phyloP scores from a whole-genome alignment of 2,329 filamentous ascomycete genomes.

The Fusarium tupiense region DNA sequence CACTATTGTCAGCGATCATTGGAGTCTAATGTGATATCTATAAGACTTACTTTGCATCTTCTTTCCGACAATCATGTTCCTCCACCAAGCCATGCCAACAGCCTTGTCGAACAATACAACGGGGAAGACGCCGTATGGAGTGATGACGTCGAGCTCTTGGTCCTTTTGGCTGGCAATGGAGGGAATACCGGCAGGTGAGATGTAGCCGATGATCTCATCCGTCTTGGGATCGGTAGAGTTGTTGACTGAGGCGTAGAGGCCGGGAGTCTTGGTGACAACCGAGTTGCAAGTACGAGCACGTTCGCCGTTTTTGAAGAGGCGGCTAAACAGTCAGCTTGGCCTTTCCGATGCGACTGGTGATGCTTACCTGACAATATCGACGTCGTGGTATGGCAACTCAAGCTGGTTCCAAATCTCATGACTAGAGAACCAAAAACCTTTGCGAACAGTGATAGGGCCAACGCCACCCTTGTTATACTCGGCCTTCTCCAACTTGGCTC shows the following conservation, averaged over 20 bases:
- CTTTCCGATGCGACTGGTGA: accelerated
- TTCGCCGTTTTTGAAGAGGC: slow-evolving; percentile 53
- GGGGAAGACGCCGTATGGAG: slow-evolving; percentile 53
- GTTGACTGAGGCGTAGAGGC: slow-evolving; percentile 55
- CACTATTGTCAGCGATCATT: no score
- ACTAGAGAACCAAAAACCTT: slow-evolving; percentile 54
- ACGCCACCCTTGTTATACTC: slow-evolving; percentile 50
- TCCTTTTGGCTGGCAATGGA: slow-evolving; percentile 52
- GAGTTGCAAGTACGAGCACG: slow-evolving; percentile 55
- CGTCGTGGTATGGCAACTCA: slow-evolving; percentile 54
- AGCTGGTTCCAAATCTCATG: slow-evolving; percentile 56
- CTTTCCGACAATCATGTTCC: slow-evolving; percentile 53
- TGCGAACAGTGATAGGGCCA: slow-evolving; percentile 54
- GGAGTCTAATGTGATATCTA: not conserved
- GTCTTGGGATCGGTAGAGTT: slow-evolving; percentile 52
- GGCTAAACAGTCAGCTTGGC: slow-evolving; percentile 23
- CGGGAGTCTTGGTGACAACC: slow-evolving; percentile 48
- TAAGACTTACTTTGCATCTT: slow-evolving; percentile 54
- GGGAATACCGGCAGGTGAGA: slow-evolving; percentile 53
- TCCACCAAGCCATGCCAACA: slow-evolving; percentile 55
- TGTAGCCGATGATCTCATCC: slow-evolving; percentile 51
- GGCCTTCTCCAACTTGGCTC: slow-evolving; percentile 48
- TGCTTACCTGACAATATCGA: slow-evolving; percentile 50
- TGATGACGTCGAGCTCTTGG: slow-evolving; percentile 54
- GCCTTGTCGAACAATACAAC: slow-evolving; percentile 50